Evolutionary conservation across 768 basidiomycete genomes (phyloP).

Genomic region (Tylopilus balloui): DNA sequence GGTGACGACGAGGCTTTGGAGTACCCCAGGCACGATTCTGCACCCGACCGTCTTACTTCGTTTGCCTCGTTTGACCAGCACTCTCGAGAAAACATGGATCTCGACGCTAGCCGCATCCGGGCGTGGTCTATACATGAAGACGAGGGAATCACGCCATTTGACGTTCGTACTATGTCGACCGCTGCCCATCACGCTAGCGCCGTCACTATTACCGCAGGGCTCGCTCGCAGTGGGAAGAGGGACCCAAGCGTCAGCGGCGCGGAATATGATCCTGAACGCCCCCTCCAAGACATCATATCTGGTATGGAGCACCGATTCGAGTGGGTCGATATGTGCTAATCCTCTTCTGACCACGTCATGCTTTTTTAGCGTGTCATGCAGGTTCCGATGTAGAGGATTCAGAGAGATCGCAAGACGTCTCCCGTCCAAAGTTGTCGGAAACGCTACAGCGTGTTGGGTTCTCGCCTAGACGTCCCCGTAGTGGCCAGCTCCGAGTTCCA

Average conservation of each 20-base stretch:
- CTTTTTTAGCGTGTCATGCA: slow-evolving; percentile 44
- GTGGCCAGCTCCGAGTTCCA: slow-evolving; percentile 31
- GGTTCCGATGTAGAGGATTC: slow-evolving; percentile 50
- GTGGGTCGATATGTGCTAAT: neutral
- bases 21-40: slow-evolving; percentile 66
- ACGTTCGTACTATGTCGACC: slow-evolving; percentile 72
- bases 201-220: slow-evolving; percentile 79
- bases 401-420: slow-evolving; percentile 37
- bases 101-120: slow-evolving; percentile 47
- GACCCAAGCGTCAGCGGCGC: slow-evolving; percentile 66
- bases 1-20: slow-evolving; percentile 54
- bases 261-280: slow-evolving; percentile 84
- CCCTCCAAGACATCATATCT: slow-evolving; percentile 66
- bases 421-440: slow-evolving; percentile 65
- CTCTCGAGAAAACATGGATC: slow-evolving; percentile 53
- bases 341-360: slow-evolving; percentile 10
- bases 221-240: slow-evolving; percentile 47
- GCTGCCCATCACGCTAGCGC: slow-evolving; percentile 87
- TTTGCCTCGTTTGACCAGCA: slow-evolving; percentile 59
- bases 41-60: slow-evolving; percentile 50
- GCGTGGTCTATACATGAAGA: slow-evolving; percentile 64
- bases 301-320: slow-evolving; percentile 32
- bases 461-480: slow-evolving; percentile 72
- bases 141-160: slow-evolving; percentile 63
- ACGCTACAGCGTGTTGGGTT: slow-evolving; percentile 64